Evolutionary conservation across 345 rosid species (phyloP), one percentile per base, ranked within the genome.

Genomic region (Citrus hindsii): DNA sequence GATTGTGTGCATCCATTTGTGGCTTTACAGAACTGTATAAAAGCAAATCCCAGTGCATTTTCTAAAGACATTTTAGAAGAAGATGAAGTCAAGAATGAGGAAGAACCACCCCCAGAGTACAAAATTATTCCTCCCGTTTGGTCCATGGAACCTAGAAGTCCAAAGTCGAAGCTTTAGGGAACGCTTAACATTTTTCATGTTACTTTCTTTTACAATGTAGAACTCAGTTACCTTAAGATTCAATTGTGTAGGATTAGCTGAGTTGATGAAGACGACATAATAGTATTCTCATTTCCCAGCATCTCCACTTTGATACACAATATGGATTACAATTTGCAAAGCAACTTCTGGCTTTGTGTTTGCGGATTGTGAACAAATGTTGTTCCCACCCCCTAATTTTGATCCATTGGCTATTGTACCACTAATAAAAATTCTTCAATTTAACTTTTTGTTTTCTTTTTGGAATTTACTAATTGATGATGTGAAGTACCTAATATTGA

Each of bases 1-100:
- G 97, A 95, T 73, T 93, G 99, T 48, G 90, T 93, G 76, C 81
- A 83, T 73, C 96, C 94, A 9, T 92, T 95, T 67, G 88, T 95
- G 56, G 94, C 97, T 58, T 84, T 95, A 85, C 99, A 93, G 86
- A 85, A 75, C 71, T 93, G 98, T 81, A 90, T 95, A 64, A 92
- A 92, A 84, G 89, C 81, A 7, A 88, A 93, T 63, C 99, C 99
- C 0, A 71, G 79, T 65, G 96, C 95, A 66, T 95, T 93, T 83
- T 84, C 95, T 6, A 87, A 87, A 82, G 89, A 87, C 8, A 79
- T 88, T 78, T 58, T 79, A 59, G 89, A 79, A 46, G 91, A 77
- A 18, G 85, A 82, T 1, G 76, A 84, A 68, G 84, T 73, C 53
- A 80, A 83, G 86, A 83, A 80, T 67, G 89, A 87, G 42, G 91